These are phyloP conservation scores for Myxozyma vanderwaltii DNA, from an alignment of 805 yeast genomes.

Conservation along the genomic window DNA sequence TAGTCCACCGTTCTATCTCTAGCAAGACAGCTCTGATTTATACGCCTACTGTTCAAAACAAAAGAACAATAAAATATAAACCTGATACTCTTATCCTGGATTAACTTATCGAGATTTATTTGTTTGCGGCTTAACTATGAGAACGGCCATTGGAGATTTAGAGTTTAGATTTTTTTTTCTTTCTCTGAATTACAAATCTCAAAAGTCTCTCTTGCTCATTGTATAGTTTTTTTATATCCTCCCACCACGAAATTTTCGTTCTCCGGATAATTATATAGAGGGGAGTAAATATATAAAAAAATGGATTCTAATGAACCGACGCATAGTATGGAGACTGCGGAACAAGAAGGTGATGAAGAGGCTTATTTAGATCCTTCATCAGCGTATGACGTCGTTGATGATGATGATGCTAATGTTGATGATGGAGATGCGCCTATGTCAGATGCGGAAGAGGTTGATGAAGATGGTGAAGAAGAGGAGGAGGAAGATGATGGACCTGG, in stretches of 20 bases:
- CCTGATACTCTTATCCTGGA: too few relatives aligned
- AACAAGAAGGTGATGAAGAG: constrained; percentile 5
- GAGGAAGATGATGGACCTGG: constrained; percentile 10
- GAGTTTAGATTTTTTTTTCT: neutral
- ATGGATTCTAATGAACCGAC: constrained; percentile 1
- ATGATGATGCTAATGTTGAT: constrained; percentile 7
- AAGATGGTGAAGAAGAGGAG: neutral
- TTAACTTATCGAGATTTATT: too few relatives aligned
- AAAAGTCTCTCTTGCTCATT: too few relatives aligned
- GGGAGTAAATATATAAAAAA: neutral
- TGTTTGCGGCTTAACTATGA: too few relatives aligned
- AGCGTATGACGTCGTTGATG: constrained; percentile 16
- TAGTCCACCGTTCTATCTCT: too few relatives aligned
- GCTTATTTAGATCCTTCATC: constrained; percentile 6
- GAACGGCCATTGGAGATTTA: neutral
- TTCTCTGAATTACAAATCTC: neutral
- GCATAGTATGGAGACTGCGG: neutral
- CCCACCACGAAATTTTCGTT: too few relatives aligned
- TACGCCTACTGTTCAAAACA: too few relatives aligned
- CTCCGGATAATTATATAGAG: too few relatives aligned
- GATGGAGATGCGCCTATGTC: constrained; percentile 19
- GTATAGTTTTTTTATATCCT: too few relatives aligned
- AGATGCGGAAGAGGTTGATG: constrained; percentile 5
- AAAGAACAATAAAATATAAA: too few relatives aligned
- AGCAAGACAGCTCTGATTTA: too few relatives aligned